phyloP scores from a whole-genome alignment of 2,329 filamentous ascomycete species.

The Cadophora luteo-olivacea region DNA sequence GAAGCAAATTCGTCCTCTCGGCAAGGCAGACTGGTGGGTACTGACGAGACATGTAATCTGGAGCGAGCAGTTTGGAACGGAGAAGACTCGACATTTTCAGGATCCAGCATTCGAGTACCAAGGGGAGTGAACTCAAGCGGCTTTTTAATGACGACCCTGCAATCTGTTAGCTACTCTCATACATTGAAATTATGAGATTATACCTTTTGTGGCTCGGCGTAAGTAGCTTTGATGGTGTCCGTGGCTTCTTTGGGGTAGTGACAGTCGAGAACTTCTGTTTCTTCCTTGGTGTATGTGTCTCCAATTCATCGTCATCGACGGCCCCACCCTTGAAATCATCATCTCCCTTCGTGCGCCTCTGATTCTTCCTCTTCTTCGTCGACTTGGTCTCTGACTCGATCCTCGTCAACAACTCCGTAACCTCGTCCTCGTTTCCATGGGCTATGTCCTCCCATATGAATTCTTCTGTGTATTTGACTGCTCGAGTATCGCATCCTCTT shows the following conservation, averaged over 20 bases:
- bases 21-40: slow-evolving; percentile 87
- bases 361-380: slow-evolving; percentile 52
- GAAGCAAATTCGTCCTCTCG: slow-evolving; percentile 89
- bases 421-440: slow-evolving; percentile 44
- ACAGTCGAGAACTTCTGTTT: slow-evolving; percentile 55
- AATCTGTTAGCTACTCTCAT: slow-evolving; percentile 11
- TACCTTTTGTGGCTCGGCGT: slow-evolving; percentile 71
- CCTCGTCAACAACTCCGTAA: slow-evolving; percentile 36
- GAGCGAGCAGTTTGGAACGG: slow-evolving; percentile 92
- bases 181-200: neutral
- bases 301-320: slow-evolving; percentile 37
- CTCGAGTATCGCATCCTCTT: slow-evolving; percentile 86
- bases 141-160: slow-evolving; percentile 76
- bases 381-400: slow-evolving; percentile 74
- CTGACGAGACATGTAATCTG: slow-evolving; percentile 90
- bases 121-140: slow-evolving; percentile 94
- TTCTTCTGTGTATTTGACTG: slow-evolving; percentile 89
- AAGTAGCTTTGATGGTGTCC: slow-evolving; percentile 52
- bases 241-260: slow-evolving; percentile 43
- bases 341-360: slow-evolving; percentile 42
- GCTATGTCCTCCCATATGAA: slow-evolving; percentile 92
- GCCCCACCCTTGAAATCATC: slow-evolving; percentile 47
- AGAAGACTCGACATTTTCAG: slow-evolving; percentile 75
- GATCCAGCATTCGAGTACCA: slow-evolving; percentile 84
- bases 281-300: slow-evolving; percentile 60